A percentile compares a stretch with the other conserved stretches of the same genome.
These are phyloP conservation scores for Corylus heterophylla DNA, from an alignment of 306 rosid species.

Conservation along the genomic window DNA sequence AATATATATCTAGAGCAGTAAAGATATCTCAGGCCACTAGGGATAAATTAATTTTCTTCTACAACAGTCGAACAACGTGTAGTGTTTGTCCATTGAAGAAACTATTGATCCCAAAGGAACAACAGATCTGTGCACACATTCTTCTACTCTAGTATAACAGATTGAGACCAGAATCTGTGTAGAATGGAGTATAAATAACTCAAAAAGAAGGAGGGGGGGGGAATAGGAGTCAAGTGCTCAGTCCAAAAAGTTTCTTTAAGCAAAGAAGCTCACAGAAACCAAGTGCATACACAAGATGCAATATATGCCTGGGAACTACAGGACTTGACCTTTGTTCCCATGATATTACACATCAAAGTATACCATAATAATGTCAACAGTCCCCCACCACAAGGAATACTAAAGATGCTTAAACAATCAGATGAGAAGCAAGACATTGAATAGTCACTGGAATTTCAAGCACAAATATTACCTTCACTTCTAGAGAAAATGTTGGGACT, in stretches of 20 bases:
- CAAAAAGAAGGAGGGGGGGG: neutral
- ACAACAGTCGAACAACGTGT: neutral
- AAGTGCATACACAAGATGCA: neutral
- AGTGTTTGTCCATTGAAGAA: neutral
- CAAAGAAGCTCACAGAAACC: neutral
- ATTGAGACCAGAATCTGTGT: neutral
- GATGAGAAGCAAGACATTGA: neutral
- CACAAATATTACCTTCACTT: slow-evolving; percentile 69
- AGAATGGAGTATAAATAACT: neutral
- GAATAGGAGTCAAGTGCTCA: neutral
- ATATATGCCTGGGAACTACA: neutral
- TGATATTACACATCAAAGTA: neutral
- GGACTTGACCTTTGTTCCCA: neutral
- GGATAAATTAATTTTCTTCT: neutral
- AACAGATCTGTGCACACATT: neutral
- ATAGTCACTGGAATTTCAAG: slow-evolving; percentile 12
- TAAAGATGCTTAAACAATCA: slow-evolving; percentile 1
- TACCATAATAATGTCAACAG: neutral
- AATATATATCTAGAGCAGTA: neutral
- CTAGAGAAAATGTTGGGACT: slow-evolving; percentile 90
- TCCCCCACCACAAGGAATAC: neutral
- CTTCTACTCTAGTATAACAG: neutral
- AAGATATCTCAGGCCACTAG: neutral
- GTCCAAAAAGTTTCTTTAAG: neutral
- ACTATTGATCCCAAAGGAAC: slow-evolving; percentile 4